Percentiles rank a stretch among this genome's conserved stretches.
These are phyloP conservation scores for Mucor mucedo DNA, from an alignment of 371 early-diverging fungal species.

Conservation along the genomic window DNA sequence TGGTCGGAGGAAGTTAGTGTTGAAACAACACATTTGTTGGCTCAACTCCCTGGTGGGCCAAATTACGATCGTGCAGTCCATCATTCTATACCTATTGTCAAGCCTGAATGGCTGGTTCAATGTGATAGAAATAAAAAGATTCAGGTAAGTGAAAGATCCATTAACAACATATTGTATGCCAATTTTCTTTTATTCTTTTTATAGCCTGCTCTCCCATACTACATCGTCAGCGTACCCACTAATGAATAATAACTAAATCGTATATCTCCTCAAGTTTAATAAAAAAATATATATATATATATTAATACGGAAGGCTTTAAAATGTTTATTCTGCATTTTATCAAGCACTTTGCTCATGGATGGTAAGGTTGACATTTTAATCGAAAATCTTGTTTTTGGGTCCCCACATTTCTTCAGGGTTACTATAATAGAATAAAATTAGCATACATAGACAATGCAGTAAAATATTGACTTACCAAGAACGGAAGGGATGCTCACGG, in stretches of 20 bases:
- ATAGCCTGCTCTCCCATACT: conserved; percentile 57
- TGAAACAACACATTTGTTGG: conserved; percentile 92
- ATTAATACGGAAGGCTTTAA: neutral
- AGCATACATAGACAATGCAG: neutral
- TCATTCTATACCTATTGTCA: conserved; percentile 91
- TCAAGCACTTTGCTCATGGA: no score
- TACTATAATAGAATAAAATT: neutral
- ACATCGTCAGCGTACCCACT: conserved; percentile 50
- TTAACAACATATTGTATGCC: neutral
- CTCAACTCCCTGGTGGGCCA: conserved; percentile 80
- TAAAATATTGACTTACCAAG: conserved; percentile 27
- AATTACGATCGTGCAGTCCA: conserved; percentile 88
- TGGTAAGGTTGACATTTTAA: neutral
- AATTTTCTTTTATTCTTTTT: neutral
- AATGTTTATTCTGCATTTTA: no score
- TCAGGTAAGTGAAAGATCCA: conserved; percentile 59
- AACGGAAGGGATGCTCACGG: conserved; percentile 22
- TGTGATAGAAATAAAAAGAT: conserved; percentile 89
- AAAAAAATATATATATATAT: no score
- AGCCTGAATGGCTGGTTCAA: conserved; percentile 91
- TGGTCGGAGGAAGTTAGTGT: conserved; percentile 86
- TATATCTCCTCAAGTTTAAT: neutral
- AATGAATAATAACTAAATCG: conserved; percentile 21
- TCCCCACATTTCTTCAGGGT: conserved; percentile 15
- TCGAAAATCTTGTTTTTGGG: neutral